These are phyloP conservation scores for Fusarium transvaalense DNA, from an alignment of 2,329 filamentous ascomycete genomes.

Conservation along the genomic window DNA sequence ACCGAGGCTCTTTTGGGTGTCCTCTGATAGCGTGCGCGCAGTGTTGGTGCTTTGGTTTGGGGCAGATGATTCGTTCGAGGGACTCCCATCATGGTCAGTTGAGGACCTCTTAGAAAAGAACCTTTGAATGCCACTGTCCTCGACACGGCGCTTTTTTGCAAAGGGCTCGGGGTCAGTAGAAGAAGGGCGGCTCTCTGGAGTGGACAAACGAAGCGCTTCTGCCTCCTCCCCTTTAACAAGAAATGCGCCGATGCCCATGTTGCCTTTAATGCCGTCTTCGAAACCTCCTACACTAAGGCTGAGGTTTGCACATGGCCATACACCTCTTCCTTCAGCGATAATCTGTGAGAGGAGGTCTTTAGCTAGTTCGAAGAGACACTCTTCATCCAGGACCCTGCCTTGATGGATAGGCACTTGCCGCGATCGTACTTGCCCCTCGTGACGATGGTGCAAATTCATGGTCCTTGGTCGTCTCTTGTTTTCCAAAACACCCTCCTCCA, in stretches of 20 bases:
- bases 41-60: neutral
- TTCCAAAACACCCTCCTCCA: constrained; percentile 91
- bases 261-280: constrained; percentile 86
- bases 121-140: constrained; percentile 65
- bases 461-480: constrained; percentile 88
- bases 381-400: constrained; percentile 79
- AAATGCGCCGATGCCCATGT: constrained; percentile 87
- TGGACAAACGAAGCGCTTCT: constrained; percentile 52
- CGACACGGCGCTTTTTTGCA: constrained; percentile 54
- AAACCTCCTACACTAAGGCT: constrained; percentile 92
- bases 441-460: constrained; percentile 85
- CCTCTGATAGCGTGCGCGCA: constrained; percentile 10
- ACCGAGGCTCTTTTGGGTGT: constrained; percentile 23
- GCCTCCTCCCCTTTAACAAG: constrained; percentile 81
- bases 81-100: constrained; percentile 45
- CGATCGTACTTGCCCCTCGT: constrained; percentile 79
- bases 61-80: constrained; percentile 35
- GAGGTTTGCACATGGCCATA: constrained; percentile 93
- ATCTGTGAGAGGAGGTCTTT: constrained; percentile 83
- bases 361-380: constrained; percentile 78
- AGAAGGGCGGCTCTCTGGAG: constrained; percentile 37
- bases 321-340: constrained; percentile 75
- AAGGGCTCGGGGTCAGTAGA: constrained; percentile 42
- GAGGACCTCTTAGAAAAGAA: constrained; percentile 65
- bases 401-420: constrained; percentile 81